Conservation (phyloP, 176 grass and related monocot species). For the Triticum timopheevii region DNA sequence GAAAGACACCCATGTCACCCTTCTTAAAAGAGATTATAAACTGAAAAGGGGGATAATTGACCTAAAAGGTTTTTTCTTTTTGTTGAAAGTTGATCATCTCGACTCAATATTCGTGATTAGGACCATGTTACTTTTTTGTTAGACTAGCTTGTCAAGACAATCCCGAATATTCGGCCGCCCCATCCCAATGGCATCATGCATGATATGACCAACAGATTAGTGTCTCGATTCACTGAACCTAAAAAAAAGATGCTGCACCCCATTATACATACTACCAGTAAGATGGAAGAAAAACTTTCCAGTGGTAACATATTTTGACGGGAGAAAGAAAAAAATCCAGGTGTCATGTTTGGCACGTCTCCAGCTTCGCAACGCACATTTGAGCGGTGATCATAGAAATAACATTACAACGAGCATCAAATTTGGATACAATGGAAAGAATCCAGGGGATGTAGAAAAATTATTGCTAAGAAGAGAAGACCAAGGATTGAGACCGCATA, state of each 20-base stretch:
- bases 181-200: conserved; percentile 7
- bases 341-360: background rate
- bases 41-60: background rate
- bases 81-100: background rate
- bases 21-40: background rate
- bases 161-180: background rate
- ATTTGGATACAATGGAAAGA: background rate
- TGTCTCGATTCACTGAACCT: conserved; percentile 18
- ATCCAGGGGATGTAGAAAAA: background rate
- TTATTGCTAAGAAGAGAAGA: background rate
- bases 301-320: background rate
- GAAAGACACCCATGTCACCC: background rate
- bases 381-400: background rate
- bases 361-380: background rate
- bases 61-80: background rate
- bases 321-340: background rate
- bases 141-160: background rate
- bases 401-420: background rate
- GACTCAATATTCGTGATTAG: background rate
- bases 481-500: background rate
- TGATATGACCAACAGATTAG: background rate
- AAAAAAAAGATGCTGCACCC: background rate
- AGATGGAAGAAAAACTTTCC: background rate
- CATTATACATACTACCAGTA: background rate
- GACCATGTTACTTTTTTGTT: background rate